A percentile compares a stretch with the other conserved stretches of the same genome.
phyloP scores from a whole-genome alignment of 495 filamentous ascomycete species.

The Lasiosphaeris hirsuta region DNA sequence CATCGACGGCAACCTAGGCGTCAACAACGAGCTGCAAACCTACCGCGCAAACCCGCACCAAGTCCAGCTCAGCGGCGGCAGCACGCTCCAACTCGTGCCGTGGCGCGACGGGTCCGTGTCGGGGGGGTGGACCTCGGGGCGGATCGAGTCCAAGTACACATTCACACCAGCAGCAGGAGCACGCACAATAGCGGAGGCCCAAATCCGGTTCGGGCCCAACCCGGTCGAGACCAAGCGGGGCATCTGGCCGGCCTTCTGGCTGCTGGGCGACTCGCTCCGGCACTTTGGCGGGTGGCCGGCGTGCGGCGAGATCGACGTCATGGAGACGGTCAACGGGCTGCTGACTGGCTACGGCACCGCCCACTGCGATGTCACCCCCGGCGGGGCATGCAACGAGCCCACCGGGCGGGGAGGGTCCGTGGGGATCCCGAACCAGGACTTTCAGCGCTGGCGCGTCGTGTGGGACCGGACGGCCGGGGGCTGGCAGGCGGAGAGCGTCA shows the following conservation, averaged over 20 bases:
- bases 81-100: slow-evolving; percentile 46
- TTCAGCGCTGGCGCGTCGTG: slow-evolving; percentile 46
- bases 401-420: slow-evolving; percentile 35
- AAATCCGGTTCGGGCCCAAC: slow-evolving; percentile 43
- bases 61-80: slow-evolving; percentile 41
- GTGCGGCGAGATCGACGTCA: slow-evolving; percentile 51
- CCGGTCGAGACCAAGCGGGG: slow-evolving; percentile 38
- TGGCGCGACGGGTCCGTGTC: slow-evolving; percentile 27
- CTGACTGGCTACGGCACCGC: slow-evolving; percentile 44
- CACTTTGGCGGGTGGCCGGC: slow-evolving; percentile 41
- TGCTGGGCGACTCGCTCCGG: slow-evolving; percentile 44
- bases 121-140: slow-evolving; percentile 46
- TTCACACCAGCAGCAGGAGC: slow-evolving; percentile 41
- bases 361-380: slow-evolving; percentile 44
- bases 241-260: slow-evolving; percentile 55
- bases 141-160: slow-evolving; percentile 44
- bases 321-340: slow-evolving; percentile 48
- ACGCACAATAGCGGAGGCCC: slow-evolving; percentile 40
- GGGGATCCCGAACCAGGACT: slow-evolving; percentile 38
- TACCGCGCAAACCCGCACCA: slow-evolving; percentile 37
- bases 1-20: slow-evolving; percentile 29
- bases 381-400: slow-evolving; percentile 47
- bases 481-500: slow-evolving; percentile 44
- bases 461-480: slow-evolving; percentile 38
- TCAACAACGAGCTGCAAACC: slow-evolving; percentile 45